phyloP scores from a whole-genome alignment of 2,329 filamentous ascomycete genomes.

The Raffaelea ambrosiae region DNA sequence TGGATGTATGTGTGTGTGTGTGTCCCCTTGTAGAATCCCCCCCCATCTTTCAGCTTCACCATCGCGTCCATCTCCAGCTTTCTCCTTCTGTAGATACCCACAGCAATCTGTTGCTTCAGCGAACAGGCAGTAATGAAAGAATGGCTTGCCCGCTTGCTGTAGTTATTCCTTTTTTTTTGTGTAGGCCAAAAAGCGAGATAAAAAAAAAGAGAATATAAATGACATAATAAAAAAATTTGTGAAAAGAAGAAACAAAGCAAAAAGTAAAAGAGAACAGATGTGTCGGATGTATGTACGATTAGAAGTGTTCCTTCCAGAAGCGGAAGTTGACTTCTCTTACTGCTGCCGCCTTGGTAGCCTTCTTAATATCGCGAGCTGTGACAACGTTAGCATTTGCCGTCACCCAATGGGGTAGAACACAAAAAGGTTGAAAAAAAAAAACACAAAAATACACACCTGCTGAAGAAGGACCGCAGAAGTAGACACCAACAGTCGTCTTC shows the following conservation, averaged over 20 bases:
- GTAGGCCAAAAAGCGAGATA: neutral
- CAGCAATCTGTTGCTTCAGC: no score
- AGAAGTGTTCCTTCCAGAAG: conserved; percentile 98
- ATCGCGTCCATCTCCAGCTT: no score
- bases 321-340: conserved; percentile 79
- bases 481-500: conserved; percentile 85
- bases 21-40: no score
- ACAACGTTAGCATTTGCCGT: no score
- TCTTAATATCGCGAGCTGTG: conserved; percentile 72
- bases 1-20: no score
- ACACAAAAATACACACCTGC: conserved; percentile 36
- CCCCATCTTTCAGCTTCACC: no score
- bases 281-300: conserved; percentile 16
- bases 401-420: no score
- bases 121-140: no score
- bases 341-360: conserved; percentile 65
- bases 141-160: no score
- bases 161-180: no score
- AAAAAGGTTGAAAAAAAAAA: neutral
- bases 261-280: neutral
- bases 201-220: conserved; percentile 2
- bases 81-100: no score
- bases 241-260: neutral
- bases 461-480: conserved; percentile 87
- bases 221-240: conserved; percentile 1